Evolutionary conservation across 495 filamentous ascomycete genomes (phyloP).

Genomic region (Lophiostoma macrostomum): DNA sequence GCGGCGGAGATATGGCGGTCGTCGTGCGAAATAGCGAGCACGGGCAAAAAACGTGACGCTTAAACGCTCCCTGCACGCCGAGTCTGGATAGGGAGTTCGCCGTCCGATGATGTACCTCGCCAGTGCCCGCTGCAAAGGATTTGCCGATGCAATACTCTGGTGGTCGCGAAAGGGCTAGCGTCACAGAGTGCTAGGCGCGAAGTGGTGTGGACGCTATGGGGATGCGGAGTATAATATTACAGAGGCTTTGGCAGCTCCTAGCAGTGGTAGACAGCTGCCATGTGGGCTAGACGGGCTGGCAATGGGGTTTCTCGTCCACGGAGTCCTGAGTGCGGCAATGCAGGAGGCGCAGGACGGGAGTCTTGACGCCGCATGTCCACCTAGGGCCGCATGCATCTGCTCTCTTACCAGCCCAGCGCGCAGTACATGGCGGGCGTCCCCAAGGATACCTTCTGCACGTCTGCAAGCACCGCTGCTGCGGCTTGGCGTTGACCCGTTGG

Average conservation of each 20-base stretch:
- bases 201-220: neutral
- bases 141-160: constrained; percentile 24
- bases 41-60: constrained; percentile 20
- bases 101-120: constrained; percentile 23
- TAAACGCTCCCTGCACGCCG: too few species aligned
- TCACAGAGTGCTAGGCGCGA: neutral
- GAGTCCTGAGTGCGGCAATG: neutral
- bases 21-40: neutral
- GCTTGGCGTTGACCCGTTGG: neutral
- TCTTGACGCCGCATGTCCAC: neutral
- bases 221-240: too few species aligned
- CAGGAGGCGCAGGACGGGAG: neutral
- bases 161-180: neutral
- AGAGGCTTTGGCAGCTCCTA: too few species aligned
- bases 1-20: neutral
- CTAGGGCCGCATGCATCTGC: neutral
- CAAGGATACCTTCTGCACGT: too few species aligned
- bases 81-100: constrained; percentile 13
- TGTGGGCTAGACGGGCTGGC: neutral
- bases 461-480: too few species aligned
- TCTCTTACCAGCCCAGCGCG: neutral
- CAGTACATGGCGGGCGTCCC: neutral
- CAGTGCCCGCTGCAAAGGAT: constrained; percentile 22
- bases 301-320: neutral
- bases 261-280: too few species aligned